These are phyloP conservation scores for Zasmidium citrigriseum DNA, from an alignment of 2,329 filamentous ascomycete genomes.

Conservation along the genomic window DNA sequence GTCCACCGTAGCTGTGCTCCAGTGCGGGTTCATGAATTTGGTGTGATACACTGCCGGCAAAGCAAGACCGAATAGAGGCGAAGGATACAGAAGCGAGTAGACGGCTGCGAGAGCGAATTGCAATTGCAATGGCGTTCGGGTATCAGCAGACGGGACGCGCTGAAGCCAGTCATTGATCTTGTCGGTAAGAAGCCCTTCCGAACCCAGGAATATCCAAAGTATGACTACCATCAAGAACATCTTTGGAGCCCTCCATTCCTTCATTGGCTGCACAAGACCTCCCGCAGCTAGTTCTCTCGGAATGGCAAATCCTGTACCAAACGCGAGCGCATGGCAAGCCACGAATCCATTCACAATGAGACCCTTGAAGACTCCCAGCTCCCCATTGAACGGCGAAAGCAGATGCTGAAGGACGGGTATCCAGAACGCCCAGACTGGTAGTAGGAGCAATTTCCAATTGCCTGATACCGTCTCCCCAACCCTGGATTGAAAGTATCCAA, in stretches of 20 bases:
- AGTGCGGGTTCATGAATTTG: slow-evolving; percentile 71
- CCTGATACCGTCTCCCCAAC: neutral
- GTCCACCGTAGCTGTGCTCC: slow-evolving; percentile 61
- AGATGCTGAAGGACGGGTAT: slow-evolving; percentile 72
- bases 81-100: slow-evolving; percentile 66
- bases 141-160: neutral
- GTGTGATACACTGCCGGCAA: slow-evolving; percentile 75
- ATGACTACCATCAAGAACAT: no score
- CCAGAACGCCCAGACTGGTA: slow-evolving; percentile 69
- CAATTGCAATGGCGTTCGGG: slow-evolving; percentile 69
- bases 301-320: no score
- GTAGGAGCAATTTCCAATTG: slow-evolving; percentile 2
- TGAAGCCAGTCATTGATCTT: no score
- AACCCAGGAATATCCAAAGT: no score
- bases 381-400: slow-evolving; percentile 66
- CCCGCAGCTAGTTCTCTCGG: no score
- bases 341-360: slow-evolving; percentile 73
- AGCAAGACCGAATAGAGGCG: slow-evolving; percentile 65
- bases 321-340: slow-evolving; percentile 62
- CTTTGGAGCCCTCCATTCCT: no score
- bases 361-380: slow-evolving; percentile 69
- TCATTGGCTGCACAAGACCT: no score
- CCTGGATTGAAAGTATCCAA: slow-evolving; percentile 6
- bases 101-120: slow-evolving; percentile 66
- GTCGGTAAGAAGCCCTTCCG: no score